These are phyloP conservation scores for Monosporascus sp. DNA, from an alignment of 2,329 filamentous ascomycete genomes.

Conservation along the genomic window DNA sequence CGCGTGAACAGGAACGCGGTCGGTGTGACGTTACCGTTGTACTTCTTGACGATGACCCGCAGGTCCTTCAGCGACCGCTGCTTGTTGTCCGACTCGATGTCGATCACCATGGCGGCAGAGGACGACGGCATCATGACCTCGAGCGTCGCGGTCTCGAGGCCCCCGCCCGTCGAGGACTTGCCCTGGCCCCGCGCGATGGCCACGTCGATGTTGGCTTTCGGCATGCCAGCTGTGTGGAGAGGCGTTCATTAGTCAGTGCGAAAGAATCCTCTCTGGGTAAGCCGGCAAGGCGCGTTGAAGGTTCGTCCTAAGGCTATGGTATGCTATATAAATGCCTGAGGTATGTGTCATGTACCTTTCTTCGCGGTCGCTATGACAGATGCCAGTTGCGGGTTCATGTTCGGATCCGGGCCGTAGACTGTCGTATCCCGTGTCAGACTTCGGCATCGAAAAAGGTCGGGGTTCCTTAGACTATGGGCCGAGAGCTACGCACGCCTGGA, in stretches of 20 bases:
- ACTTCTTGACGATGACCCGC: constrained; percentile 63
- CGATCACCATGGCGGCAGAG: constrained; percentile 72
- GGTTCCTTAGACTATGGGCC: background rate
- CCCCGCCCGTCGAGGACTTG: constrained; percentile 64
- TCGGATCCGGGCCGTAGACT: constrained; percentile 73
- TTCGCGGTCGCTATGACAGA: constrained; percentile 71
- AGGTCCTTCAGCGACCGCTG: constrained; percentile 68
- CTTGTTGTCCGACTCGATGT: constrained; percentile 81
- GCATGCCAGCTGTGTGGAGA: constrained; percentile 56
- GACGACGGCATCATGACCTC: constrained; percentile 76
- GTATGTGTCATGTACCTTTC: constrained; percentile 48
- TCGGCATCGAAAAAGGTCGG: no score
- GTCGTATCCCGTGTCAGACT: background rate
- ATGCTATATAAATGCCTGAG: background rate
- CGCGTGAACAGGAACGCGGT: constrained; percentile 82
- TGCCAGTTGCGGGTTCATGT: constrained; percentile 70
- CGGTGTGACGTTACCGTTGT: constrained; percentile 64
- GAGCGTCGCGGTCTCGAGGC: constrained; percentile 71
- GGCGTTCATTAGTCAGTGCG: constrained; percentile 3
- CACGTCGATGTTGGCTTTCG: constrained; percentile 76
- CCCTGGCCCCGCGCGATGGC: constrained; percentile 89
- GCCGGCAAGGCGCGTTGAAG: no score
- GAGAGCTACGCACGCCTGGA: constrained; percentile 57
- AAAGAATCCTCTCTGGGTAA: no score
- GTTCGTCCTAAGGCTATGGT: background rate